Evolutionary conservation across 2,329 filamentous ascomycete genomes (phyloP).

Genomic region (Venturiaceae sp.): DNA sequence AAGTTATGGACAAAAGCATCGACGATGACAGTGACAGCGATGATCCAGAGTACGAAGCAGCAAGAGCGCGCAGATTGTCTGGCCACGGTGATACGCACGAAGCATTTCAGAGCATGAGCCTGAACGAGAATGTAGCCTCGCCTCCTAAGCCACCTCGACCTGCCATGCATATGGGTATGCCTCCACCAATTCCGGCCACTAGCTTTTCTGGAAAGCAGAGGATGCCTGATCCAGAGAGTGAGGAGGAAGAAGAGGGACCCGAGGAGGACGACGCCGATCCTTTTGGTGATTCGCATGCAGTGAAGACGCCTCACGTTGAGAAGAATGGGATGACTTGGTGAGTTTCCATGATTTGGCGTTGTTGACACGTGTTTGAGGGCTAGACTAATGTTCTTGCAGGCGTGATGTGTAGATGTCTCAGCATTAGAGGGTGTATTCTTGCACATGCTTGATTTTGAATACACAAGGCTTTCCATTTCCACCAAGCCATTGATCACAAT

Average conservation of each 20-base stretch:
- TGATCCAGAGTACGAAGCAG: slow-evolving; percentile 34
- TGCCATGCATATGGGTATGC: slow-evolving; percentile 25
- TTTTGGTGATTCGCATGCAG: slow-evolving; percentile 73
- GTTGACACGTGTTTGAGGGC: not conserved
- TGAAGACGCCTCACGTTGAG: slow-evolving; percentile 43
- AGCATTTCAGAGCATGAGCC: slow-evolving; percentile 33
- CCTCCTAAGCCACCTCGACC: slow-evolving; percentile 42
- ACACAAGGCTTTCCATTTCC: too few species aligned
- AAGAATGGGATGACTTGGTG: slow-evolving; percentile 25
- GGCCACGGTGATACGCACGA: slow-evolving; percentile 13
- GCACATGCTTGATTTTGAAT: too few species aligned
- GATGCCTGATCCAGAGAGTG: slow-evolving; percentile 44
- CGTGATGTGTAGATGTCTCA: not conserved
- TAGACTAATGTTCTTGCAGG: not conserved
- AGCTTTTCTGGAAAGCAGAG: slow-evolving; percentile 24
- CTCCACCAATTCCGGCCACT: slow-evolving; percentile 14
- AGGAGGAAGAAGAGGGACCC: slow-evolving; percentile 29
- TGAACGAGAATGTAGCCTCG: slow-evolving; percentile 23
- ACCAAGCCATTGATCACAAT: too few species aligned
- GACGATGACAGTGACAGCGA: slow-evolving; percentile 57
- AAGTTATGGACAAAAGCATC: slow-evolving; percentile 82
- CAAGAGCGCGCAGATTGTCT: slow-evolving; percentile 7
- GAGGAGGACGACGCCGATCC: slow-evolving; percentile 49
- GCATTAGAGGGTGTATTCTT: too few species aligned
- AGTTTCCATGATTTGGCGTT: not conserved